phyloP scores from a whole-genome alignment of 345 rosid genomes.

The Syzygium grande region DNA sequence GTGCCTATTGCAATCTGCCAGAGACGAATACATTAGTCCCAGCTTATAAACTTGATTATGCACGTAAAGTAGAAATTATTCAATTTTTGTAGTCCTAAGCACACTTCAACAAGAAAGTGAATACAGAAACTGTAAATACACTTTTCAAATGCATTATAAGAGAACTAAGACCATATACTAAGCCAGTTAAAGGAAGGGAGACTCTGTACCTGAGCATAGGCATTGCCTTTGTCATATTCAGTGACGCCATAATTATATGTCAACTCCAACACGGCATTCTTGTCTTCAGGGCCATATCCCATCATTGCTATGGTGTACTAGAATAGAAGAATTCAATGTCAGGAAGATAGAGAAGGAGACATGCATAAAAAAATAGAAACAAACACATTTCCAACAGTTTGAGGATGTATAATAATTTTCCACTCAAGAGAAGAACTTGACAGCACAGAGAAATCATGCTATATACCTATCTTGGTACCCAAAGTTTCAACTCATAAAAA shows the following conservation, averaged over 20 bases:
- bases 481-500: not conserved
- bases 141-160: not conserved
- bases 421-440: not conserved
- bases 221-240: slow-evolving; percentile 86
- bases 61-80: not conserved
- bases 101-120: not conserved
- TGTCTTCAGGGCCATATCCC: slow-evolving; percentile 98
- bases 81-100: not conserved
- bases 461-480: not conserved
- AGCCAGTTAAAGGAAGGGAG: not conserved
- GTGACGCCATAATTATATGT: slow-evolving; percentile 92
- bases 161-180: not conserved
- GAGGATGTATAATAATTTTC: not conserved
- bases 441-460: not conserved
- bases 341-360: not conserved
- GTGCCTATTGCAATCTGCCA: slow-evolving; percentile 95
- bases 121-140: not conserved
- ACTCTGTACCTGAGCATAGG: slow-evolving; percentile 70
- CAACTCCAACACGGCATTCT: slow-evolving; percentile 70
- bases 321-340: slow-evolving; percentile 1
- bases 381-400: not conserved
- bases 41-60: not conserved
- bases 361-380: not conserved
- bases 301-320: slow-evolving; percentile 82
- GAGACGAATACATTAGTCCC: not conserved